These are phyloP conservation scores for Pharus latifolius DNA, from an alignment of 176 grass and related monocot species.

Conservation along the genomic window DNA sequence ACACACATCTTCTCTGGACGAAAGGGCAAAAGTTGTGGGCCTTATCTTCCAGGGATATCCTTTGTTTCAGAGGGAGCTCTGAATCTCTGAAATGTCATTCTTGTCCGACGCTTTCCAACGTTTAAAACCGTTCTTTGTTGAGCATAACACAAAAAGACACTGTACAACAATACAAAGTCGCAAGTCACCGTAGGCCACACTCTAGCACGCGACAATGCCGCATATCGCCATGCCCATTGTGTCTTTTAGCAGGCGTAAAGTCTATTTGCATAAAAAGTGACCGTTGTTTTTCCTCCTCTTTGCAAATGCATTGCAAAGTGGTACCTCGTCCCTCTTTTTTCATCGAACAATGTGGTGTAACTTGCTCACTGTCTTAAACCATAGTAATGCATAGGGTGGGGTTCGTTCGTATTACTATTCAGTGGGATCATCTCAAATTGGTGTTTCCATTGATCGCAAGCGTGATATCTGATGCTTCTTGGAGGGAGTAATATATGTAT, in stretches of 20 bases:
- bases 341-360: too few relatives aligned
- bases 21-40: neutral
- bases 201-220: neutral
- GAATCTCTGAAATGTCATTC: slow-evolving; percentile 17
- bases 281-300: neutral
- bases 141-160: neutral
- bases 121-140: neutral
- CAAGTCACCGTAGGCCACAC: too few relatives aligned
- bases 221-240: neutral
- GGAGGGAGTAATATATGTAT: too few relatives aligned
- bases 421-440: too few relatives aligned
- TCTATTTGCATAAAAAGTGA: neutral
- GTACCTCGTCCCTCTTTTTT: neutral
- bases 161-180: neutral
- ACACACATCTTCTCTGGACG: too few relatives aligned
- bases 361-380: too few relatives aligned
- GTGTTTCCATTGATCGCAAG: too few relatives aligned
- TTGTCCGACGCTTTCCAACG: slow-evolving; percentile 20
- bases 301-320: neutral
- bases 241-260: neutral
- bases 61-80: neutral
- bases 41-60: neutral
- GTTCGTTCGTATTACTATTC: neutral
- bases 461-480: too few relatives aligned
- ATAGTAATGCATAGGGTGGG: neutral